phyloP scores from a whole-genome alignment of 2,329 filamentous ascomycete genomes.

The Stylonectria norvegica region DNA sequence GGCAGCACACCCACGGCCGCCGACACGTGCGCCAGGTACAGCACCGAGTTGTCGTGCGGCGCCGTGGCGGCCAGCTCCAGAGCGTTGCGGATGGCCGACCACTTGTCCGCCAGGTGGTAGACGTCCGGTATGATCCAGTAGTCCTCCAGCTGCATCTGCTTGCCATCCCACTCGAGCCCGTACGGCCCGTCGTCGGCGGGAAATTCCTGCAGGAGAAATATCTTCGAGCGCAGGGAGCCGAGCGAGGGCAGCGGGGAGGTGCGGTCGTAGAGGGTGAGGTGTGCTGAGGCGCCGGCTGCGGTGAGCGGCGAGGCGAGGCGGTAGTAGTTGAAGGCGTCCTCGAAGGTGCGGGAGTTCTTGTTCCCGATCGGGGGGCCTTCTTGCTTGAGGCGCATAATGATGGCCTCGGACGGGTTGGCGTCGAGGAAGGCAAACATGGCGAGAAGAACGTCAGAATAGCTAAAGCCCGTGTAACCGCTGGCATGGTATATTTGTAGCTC shows the following conservation, averaged over 20 bases:
- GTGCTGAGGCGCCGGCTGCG: constrained; percentile 30
- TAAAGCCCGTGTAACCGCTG: constrained; percentile 43
- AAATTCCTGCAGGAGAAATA: constrained; percentile 50
- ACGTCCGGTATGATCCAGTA: constrained; percentile 43
- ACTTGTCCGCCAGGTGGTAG: constrained; percentile 44
- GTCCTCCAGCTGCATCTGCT: constrained; percentile 46
- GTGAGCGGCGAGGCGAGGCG: constrained; percentile 34
- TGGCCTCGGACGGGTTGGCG: constrained; percentile 42
- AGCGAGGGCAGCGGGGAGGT: constrained; percentile 39
- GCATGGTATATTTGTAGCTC: constrained; percentile 48
- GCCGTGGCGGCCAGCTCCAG: constrained; percentile 37
- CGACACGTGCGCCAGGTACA: constrained; percentile 47
- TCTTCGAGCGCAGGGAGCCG: constrained; percentile 42
- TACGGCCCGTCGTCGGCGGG: constrained; percentile 32
- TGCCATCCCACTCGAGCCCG: constrained; percentile 44
- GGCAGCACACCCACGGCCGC: constrained; percentile 47
- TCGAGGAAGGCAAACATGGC: constrained; percentile 46
- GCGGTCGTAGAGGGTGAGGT: constrained; percentile 36
- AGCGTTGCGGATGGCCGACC: constrained; percentile 41
- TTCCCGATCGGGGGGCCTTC: constrained; percentile 39
- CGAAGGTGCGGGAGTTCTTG: constrained; percentile 39
- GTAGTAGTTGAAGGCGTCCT: constrained; percentile 44
- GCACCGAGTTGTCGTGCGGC: constrained; percentile 31
- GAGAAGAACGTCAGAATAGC: constrained; percentile 40
- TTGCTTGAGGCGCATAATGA: constrained; percentile 50